Evolutionary conservation across 371 early-diverging fungal genomes (phyloP), one percentile per base, ranked within the genome.

Genomic region (Coemansia sp.): DNA sequence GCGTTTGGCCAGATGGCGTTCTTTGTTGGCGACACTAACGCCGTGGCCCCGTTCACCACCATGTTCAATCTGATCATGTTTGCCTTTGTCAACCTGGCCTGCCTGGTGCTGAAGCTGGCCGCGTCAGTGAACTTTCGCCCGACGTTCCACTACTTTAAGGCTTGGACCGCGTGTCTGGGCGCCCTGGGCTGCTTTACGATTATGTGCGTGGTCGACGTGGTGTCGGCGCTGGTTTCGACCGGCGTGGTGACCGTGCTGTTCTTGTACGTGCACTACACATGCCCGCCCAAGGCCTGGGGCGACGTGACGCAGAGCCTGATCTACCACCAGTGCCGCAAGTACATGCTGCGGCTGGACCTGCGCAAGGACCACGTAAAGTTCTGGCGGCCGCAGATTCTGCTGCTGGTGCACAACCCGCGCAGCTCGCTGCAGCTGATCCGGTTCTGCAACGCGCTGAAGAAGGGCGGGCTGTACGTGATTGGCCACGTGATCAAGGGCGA

Each of bases 251-350:
- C 79, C 1, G 49, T 81, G 6, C 72, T 87, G 33, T 84, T 85
- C 32, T 65, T 81, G 52, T 71, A 80, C 64, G 80, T 87, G 55
- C 87, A 86, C 64, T 86, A 83, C 51, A 78, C 77, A 47, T 76
- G 81, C 2, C 80, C 82, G 33, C 86, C 85, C 5, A 86, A 86
- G 59, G 66, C 80, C 36, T 87, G 87, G 87, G 88, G 88, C 12
- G 85, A 87, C 64, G 84, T 87, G 7, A 82, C 82, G 1, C 86
- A 85, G 64, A 77, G 79, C 39, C 69, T 87, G 55, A 85, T 87
- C 55, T 87, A 86, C 65, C 88, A 87, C 62, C 88, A 87, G 62
- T 87, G 87, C 37, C 82, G 88, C 67, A 87, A 86, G 64, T 86
- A 81, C 63, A 66, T 87, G 61, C 75, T 87, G 29, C 78, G 84